phyloP scores from a whole-genome alignment of 2,329 filamentous ascomycete species.

The Pseudogymnoascus sp. region DNA sequence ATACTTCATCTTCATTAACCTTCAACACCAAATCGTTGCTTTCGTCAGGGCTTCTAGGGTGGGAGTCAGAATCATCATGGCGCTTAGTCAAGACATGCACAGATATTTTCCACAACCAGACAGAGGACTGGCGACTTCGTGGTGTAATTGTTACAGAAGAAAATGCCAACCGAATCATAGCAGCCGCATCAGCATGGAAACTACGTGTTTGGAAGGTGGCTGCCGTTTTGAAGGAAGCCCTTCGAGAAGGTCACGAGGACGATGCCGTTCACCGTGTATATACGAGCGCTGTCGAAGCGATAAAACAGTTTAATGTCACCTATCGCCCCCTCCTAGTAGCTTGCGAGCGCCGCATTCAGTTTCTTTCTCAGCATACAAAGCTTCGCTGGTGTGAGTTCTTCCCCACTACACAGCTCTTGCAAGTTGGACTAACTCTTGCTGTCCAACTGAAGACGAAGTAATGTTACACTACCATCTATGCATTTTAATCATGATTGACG shows the following conservation, averaged over 20 bases:
- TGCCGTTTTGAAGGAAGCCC: slow-evolving; percentile 26
- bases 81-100: slow-evolving; percentile 22
- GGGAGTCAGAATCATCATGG: slow-evolving; percentile 23
- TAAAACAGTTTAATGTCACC: slow-evolving; percentile 24
- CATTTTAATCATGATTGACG: slow-evolving; percentile 25
- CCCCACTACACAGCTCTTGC: not conserved
- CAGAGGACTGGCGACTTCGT: slow-evolving; percentile 22
- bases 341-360: slow-evolving; percentile 26
- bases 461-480: slow-evolving; percentile 26
- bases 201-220: slow-evolving; percentile 26
- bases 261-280: slow-evolving; percentile 23
- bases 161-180: slow-evolving; percentile 24
- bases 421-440: not conserved
- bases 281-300: slow-evolving; percentile 21
- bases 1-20: slow-evolving; percentile 34
- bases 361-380: slow-evolving; percentile 24
- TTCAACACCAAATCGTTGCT: slow-evolving; percentile 34
- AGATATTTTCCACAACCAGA: slow-evolving; percentile 24
- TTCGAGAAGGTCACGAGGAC: slow-evolving; percentile 27
- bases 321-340: slow-evolving; percentile 22
- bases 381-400: slow-evolving; percentile 26
- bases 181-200: slow-evolving; percentile 23
- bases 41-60: slow-evolving; percentile 30
- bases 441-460: slow-evolving; percentile 19
- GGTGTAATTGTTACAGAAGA: slow-evolving; percentile 24